phyloP scores from a whole-genome alignment of 305 asterid genomes.

The Plantago rigida region DNA sequence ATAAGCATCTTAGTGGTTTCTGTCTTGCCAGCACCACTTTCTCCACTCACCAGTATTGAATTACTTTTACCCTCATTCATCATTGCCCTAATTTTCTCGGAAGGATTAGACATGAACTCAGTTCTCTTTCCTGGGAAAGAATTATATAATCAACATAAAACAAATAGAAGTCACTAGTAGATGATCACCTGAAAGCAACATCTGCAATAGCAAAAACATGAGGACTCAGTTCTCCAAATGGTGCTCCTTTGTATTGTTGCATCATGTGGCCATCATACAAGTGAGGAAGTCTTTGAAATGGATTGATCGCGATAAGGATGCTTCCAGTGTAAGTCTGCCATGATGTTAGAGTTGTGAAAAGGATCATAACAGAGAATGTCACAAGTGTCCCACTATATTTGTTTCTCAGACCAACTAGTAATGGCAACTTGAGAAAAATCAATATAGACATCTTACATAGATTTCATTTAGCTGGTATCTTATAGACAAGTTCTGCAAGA shows the following conservation, averaged over 20 bases:
- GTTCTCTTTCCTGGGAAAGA: constrained; percentile 21
- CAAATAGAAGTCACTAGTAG: constrained; percentile 19
- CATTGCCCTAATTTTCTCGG: constrained; percentile 47
- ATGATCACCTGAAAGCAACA: constrained; percentile 57
- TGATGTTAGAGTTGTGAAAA: constrained; percentile 33
- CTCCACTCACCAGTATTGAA: constrained; percentile 66
- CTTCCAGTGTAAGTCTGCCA: constrained; percentile 76
- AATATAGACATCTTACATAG: constrained; percentile 38
- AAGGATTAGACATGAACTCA: constrained; percentile 30
- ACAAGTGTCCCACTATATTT: constrained; percentile 13
- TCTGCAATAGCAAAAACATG: constrained; percentile 78
- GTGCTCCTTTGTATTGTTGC: constrained; percentile 62
- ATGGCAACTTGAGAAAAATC: constrained; percentile 24
- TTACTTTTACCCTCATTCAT: constrained; percentile 54
- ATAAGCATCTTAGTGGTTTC: constrained; percentile 72
- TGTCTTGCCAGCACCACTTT: constrained; percentile 76
- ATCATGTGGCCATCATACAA: constrained; percentile 54
- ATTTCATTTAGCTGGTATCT: constrained; percentile 58
- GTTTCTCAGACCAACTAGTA: constrained; percentile 30
- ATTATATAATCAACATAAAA: not conserved
- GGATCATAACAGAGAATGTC: constrained; percentile 23
- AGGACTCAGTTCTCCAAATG: constrained; percentile 61
- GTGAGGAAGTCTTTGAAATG: constrained; percentile 66
- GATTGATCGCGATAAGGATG: constrained; percentile 72
- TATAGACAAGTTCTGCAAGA: constrained; percentile 47